These are phyloP conservation scores for Oidiodendron maius DNA, from an alignment of 495 filamentous ascomycete genomes.

Conservation along the genomic window DNA sequence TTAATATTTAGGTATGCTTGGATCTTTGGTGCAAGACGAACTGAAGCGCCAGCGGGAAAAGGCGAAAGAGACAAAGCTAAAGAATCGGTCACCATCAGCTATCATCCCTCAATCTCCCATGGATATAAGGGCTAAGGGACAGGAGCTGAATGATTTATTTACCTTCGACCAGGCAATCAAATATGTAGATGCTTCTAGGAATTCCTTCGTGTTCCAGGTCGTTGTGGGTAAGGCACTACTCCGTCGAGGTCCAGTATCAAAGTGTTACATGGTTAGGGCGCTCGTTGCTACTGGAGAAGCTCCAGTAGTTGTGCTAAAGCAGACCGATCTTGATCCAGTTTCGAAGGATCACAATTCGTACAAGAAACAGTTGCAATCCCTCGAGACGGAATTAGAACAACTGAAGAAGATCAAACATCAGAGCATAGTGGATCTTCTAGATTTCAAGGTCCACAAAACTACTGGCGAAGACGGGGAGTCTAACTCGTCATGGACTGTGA, in stretches of 20 bases:
- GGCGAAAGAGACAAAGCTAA: constrained; percentile 44
- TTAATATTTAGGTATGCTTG: neutral
- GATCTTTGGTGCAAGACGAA: constrained; percentile 70
- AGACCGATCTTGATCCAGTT: constrained; percentile 49
- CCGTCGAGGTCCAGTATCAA: constrained; percentile 49
- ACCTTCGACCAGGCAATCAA: constrained; percentile 67
- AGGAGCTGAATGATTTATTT: constrained; percentile 40
- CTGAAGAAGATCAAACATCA: constrained; percentile 69
- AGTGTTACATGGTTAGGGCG: constrained; percentile 64
- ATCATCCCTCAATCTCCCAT: constrained; percentile 32
- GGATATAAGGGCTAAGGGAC: constrained; percentile 17
- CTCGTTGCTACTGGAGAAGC: constrained; percentile 45
- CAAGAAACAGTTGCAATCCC: constrained; percentile 60
- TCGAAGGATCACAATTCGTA: constrained; percentile 47
- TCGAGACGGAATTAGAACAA: constrained; percentile 65
- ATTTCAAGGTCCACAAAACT: constrained; percentile 62
- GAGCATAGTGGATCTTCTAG: constrained; percentile 72
- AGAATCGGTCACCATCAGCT: constrained; percentile 24
- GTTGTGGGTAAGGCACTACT: constrained; percentile 56
- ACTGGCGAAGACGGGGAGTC: constrained; percentile 36
- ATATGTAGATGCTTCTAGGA: constrained; percentile 44
- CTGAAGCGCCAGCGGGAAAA: constrained; percentile 56
- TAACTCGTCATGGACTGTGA: constrained; percentile 65
- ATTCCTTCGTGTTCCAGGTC: constrained; percentile 52
- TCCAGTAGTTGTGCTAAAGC: constrained; percentile 65